These are phyloP conservation scores for Magnusiomyces magnusii DNA, from an alignment of 1,139 yeast genomes.

Conservation along the genomic window DNA sequence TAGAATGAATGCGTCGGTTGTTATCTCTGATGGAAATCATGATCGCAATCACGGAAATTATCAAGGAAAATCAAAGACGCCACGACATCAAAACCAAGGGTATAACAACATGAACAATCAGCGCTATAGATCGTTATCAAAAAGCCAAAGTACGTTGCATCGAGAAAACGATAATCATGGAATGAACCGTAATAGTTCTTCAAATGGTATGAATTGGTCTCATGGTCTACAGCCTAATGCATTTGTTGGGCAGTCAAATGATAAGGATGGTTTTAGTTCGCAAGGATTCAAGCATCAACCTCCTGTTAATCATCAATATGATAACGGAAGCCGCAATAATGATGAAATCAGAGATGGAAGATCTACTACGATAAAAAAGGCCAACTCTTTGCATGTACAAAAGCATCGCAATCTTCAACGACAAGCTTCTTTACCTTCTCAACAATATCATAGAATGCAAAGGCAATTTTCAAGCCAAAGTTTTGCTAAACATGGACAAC, in stretches of 20 bases:
- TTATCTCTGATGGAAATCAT: conserved; percentile 5
- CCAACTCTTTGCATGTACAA: conserved; percentile 2
- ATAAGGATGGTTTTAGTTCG: not conserved
- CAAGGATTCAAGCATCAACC: not conserved
- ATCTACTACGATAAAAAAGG: not conserved
- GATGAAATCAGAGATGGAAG: not conserved
- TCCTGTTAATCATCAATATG: not conserved
- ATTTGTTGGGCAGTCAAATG: not conserved
- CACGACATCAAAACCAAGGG: not conserved
- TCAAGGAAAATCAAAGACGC: not conserved
- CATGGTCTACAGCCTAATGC: not conserved
- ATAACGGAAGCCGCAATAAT: too few species aligned
- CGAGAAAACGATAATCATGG: not conserved
- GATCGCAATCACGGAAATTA: not conserved
- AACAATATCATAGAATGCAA: not conserved
- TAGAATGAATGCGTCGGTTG: conserved; percentile 44
- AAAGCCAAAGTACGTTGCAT: not conserved
- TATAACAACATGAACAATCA: not conserved
- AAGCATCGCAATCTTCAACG: conserved; percentile 3
- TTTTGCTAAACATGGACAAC: not conserved
- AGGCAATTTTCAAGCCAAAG: not conserved
- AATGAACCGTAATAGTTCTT: not conserved
- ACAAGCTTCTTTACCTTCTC: conserved; percentile 4
- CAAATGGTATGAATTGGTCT: not conserved
- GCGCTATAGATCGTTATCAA: not conserved